These are phyloP conservation scores for Glaciozyma martinii DNA, from an alignment of 768 basidiomycete species.

Conservation along the genomic window DNA sequence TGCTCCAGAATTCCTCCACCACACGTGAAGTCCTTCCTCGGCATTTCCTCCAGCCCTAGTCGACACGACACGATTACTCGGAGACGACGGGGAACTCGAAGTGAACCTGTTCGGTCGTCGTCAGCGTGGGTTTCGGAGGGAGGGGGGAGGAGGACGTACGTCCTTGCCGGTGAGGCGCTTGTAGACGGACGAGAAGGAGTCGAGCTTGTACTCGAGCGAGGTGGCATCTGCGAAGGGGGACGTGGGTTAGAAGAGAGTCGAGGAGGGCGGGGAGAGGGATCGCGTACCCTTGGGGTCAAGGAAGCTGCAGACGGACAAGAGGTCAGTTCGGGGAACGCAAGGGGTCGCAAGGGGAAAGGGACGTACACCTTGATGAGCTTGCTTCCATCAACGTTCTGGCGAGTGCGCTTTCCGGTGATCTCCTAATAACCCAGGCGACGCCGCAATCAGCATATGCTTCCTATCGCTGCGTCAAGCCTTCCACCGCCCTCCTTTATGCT, in stretches of 20 bases:
- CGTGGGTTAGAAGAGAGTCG: no score
- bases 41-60: no score
- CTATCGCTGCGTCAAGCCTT: slow-evolving; percentile 28
- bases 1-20: no score
- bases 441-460: slow-evolving; percentile 30
- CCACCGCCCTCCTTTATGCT: neutral
- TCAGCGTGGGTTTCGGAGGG: neutral
- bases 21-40: no score
- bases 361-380: slow-evolving; percentile 97
- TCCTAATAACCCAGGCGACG: slow-evolving; percentile 39
- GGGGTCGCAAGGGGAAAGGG: neutral
- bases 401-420: slow-evolving; percentile 97
- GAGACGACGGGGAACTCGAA: slow-evolving; percentile 30
- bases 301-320: slow-evolving; percentile 52
- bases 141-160: slow-evolving; percentile 42
- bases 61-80: slow-evolving; percentile 3
- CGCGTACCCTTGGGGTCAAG: slow-evolving; percentile 73
- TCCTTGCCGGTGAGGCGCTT: slow-evolving; percentile 92
- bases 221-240: slow-evolving; percentile 52
- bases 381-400: slow-evolving; percentile 83
- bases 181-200: slow-evolving; percentile 86
- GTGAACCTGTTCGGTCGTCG: slow-evolving; percentile 13
- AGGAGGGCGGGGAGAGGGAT: no score
- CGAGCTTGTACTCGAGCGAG: slow-evolving; percentile 98
- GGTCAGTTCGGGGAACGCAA: neutral